Conservation (phyloP, 768 basidiomycete species). For the Coprinellus micaceus region DNA sequence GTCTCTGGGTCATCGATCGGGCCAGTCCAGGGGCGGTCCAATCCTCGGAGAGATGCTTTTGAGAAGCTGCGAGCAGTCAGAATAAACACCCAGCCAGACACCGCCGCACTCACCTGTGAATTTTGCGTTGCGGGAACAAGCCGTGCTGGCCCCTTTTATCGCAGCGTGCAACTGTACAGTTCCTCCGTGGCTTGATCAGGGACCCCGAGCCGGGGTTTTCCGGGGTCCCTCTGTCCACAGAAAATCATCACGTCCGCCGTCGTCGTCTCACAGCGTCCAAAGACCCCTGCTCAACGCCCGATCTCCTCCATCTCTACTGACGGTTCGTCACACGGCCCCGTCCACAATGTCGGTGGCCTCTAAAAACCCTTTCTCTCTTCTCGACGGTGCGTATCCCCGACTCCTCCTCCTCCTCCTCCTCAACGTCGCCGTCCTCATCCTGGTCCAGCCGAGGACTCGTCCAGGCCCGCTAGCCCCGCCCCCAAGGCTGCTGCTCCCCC, state of each 20-base stretch:
- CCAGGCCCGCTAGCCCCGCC: constrained; percentile 39
- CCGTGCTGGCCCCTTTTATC: constrained; percentile 1
- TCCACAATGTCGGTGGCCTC: constrained; percentile 87
- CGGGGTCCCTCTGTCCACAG: constrained; percentile 5
- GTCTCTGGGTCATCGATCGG: constrained; percentile 85
- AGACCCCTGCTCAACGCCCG: constrained; percentile 11
- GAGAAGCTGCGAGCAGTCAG: constrained; percentile 41
- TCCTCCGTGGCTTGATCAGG: constrained; percentile 40
- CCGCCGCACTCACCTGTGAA: constrained; percentile 6
- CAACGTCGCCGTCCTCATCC: constrained; percentile 16
- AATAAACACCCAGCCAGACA: neutral
- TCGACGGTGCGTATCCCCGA: constrained; percentile 62
- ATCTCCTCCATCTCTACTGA: neutral
- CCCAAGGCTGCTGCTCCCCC: constrained; percentile 26
- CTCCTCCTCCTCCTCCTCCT: constrained; percentile 17
- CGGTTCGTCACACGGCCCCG: constrained; percentile 16
- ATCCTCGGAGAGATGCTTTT: constrained; percentile 92
- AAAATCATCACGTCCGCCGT: constrained; percentile 2
- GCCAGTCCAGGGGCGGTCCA: constrained; percentile 68
- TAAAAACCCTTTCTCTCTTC: constrained; percentile 80
- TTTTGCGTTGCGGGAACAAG: neutral
- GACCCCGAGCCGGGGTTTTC: constrained; percentile 37
- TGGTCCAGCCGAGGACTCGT: constrained; percentile 41
- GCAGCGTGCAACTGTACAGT: constrained; percentile 45
- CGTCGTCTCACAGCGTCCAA: constrained; percentile 12